Evolutionary conservation across 2,329 filamentous ascomycete species (phyloP), one percentile per base, ranked within the genome.

Genomic region (Diaporthe eres): DNA sequence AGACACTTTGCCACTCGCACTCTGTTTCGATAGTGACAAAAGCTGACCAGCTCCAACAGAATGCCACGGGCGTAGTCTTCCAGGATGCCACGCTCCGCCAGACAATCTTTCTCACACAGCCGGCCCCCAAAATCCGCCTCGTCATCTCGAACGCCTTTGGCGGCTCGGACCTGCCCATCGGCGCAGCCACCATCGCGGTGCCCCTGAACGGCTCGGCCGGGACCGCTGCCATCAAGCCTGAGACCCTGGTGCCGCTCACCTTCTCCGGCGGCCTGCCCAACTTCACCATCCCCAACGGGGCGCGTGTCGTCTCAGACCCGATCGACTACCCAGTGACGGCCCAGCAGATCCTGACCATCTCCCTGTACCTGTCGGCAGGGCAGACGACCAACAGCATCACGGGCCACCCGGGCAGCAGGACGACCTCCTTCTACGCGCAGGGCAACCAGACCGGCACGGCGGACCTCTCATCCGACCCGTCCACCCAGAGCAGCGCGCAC

Each of bases 71-170:
- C 15, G 81, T 85, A 4, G 87, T 91, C 28, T 92, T 92, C 81
- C 80, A 84, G 61, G 88, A 93, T 79, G 85, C 89, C 4, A 92
- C 91, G 0, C 85, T 93, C 79, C 89, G 92, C 7, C 91, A 93
- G 81, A 93, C 91, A 0, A 80, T 92, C 74, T 88, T 89, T 77
- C 83, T 92, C 77, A 89, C 90, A 4, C 85, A 90, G 10, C 84
- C 84, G 1, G 87, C 89, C 3, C 82, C 86, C 2, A 86, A 88
- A 60, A 86, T 93, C 78, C 89, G 91, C 4, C 84, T 93, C 39
- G 87, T 89, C 65, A 85, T 93, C 75, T 91, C 89, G 77, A 93
- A 93, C 79, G 89, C 86, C 12, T 92, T 93, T 78, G 91, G 92
- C 9, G 80, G 83, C 4, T 89, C 88, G 22, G 87, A 90, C 76